Conservation (phyloP, 495 filamentous ascomycete species). For the Aspergillus nanangensis region DNA sequence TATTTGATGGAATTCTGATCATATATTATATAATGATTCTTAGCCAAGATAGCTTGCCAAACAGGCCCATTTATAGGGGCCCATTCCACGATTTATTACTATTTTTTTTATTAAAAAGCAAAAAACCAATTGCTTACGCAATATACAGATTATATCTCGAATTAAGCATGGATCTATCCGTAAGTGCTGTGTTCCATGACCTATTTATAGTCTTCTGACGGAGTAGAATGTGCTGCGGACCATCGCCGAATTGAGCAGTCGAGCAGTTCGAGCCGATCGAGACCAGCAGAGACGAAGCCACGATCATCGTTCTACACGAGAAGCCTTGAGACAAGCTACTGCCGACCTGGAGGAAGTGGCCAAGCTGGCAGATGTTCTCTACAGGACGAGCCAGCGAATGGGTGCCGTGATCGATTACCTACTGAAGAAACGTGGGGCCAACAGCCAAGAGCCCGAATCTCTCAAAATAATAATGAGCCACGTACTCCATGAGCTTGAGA, state of each 20-base stretch:
- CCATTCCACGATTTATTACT: neutral
- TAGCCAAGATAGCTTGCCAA: neutral
- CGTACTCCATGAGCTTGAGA: neutral
- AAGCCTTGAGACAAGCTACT: neutral
- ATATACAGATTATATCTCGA: neutral
- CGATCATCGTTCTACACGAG: neutral
- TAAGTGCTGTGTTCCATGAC: neutral
- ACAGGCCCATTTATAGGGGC: neutral
- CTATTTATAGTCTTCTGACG: neutral
- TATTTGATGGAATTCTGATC: too few species aligned
- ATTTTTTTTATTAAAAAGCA: neutral
- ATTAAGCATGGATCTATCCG: neutral
- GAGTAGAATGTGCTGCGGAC: neutral
- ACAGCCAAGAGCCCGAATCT: neutral
- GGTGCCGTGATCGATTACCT: neutral
- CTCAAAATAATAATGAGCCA: neutral
- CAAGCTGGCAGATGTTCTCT: neutral
- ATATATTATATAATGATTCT: neutral
- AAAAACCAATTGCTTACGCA: neutral
- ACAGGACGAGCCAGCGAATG: neutral
- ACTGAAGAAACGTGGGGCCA: neutral
- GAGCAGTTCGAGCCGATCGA: neutral
- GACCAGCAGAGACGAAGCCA: neutral
- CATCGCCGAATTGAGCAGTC: neutral
- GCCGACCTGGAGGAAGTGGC: neutral